Evolutionary conservation across 2,329 filamentous ascomycete species (phyloP), one percentile per base, ranked within the genome.

Genomic region (Claviceps sp.): DNA sequence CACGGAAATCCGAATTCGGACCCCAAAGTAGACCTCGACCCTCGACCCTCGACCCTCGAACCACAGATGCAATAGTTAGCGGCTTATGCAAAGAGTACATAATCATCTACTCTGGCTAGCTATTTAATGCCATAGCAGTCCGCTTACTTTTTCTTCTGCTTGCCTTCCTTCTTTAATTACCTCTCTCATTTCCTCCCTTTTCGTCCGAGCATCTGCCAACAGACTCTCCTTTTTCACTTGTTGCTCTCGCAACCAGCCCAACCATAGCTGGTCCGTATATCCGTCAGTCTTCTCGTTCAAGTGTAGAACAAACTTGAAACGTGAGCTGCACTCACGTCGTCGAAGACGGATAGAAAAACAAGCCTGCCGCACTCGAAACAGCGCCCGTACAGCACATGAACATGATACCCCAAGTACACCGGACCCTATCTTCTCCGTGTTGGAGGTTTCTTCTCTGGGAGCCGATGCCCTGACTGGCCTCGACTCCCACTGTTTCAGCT

Each of bases 371-470:
- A 48, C 55, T 47, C 3, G 9, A 9, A 30, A 11, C 30, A 1
- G 9, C 30, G 9, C 30, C 30, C 9, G 30, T 34, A 34, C 30
- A 58, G 56, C 59, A 52, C 56, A 60, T 57, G 67, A 69, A 68
- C 64, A 70, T 70, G 67, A 68, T 60, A 65, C 61, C 62, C 58
- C 64, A 67, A 63, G 61, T 59, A 58, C 60, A 57, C 55, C 63
- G 65, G 52, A 62, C 64, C 61, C 63, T 61, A 61, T 63, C 62
- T 61, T 69, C 66, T 69, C 66, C 67, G 60, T 63, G 61, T 58
- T 63, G 67, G 67, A 70, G 67, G 57, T 66, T 70, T 54, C 60
- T 67, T 54, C 67, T 66, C 56, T 65, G 67, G 67, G 62, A 65
- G 55, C 57, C 62, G 60, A 67, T 66, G 56, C 67, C 67, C 59